phyloP scores from a whole-genome alignment of 2,329 filamentous ascomycete genomes.

The Scedosporium dehoogii region DNA sequence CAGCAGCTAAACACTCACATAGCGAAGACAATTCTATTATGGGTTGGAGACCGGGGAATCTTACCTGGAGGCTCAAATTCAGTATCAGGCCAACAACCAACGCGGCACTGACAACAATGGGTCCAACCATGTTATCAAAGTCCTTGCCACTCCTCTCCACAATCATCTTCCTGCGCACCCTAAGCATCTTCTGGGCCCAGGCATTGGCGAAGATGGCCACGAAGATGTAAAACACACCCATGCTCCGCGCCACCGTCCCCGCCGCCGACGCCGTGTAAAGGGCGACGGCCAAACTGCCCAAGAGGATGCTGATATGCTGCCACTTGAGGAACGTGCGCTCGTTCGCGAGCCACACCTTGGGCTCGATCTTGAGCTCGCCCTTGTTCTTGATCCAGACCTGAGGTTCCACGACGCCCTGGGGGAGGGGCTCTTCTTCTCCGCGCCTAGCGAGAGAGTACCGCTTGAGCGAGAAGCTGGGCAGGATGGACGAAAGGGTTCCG shows the following conservation, averaged over 20 bases:
- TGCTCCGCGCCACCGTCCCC: slow-evolving; percentile 63
- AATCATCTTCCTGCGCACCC: slow-evolving; percentile 68
- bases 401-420: slow-evolving; percentile 81
- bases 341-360: slow-evolving; percentile 97
- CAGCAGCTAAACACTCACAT: background rate
- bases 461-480: slow-evolving; percentile 74
- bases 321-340: slow-evolving; percentile 98
- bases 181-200: slow-evolving; percentile 84
- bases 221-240: slow-evolving; percentile 74
- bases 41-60: slow-evolving; percentile 13
- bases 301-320: slow-evolving; percentile 87
- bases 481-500: slow-evolving; percentile 57
- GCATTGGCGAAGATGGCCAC: slow-evolving; percentile 74
- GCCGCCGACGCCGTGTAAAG: slow-evolving; percentile 81
- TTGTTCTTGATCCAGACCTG: slow-evolving; percentile 88
- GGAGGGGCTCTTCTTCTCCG: slow-evolving; percentile 42
- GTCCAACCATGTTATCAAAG: slow-evolving; percentile 82
- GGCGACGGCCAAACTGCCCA: slow-evolving; percentile 73
- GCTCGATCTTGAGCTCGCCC: slow-evolving; percentile 84
- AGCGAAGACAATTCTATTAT: too few relatives aligned
- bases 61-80: slow-evolving; percentile 83
- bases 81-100: slow-evolving; percentile 68
- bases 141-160: slow-evolving; percentile 78
- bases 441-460: slow-evolving; percentile 55
- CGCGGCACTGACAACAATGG: slow-evolving; percentile 71